Base-by-base conservation (phyloP, 441 rosid species). In the Gossypium laxum region DNA sequence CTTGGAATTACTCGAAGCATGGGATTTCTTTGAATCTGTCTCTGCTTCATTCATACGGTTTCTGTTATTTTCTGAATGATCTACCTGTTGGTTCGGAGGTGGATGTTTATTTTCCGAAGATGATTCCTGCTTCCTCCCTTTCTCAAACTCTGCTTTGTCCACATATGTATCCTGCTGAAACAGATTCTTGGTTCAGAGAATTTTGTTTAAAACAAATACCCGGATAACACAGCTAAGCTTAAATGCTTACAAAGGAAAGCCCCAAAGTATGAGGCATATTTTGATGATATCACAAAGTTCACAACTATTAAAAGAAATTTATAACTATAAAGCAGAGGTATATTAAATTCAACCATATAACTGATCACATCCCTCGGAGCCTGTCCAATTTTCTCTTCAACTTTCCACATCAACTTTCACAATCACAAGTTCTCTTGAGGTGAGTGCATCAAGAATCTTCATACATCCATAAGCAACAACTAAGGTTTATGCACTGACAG, bases 21-120 rank as follows among this genome's bases (percentile, higher is more conserved):
- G 70, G 38, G 69, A 61, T 59, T 45, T 55, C 18, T 59, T 15
- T 62, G 55, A 73, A 59, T 61, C 56, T 28, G 65, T 19, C 63
- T 76, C 82, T 56, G 71, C 69, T 45, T 57, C 68, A 69, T 74
- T 72, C 72, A 84, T 82, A 48, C 22, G 4, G 76, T 59, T 83
- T 72, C 72, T 75, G 54, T 74, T 87, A 28, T 76, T 76, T 19
- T 65, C 58, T 47, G 82, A 48, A 60, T 51, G 61, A 71, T 85
- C 84, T 64, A 30, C 77, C 71, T 71, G 88, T 73, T 82, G 85
- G 78, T 77, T 84, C 70, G 72, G 75, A 73, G 76, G 54, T 34
- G 70, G 41, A 59, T 38, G 61, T 72, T 82, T 83, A 72, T 74
- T 83, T 50, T 70, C 72, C 58, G 12, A 67, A 73, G 69, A 70